These are phyloP conservation scores for Vigna nakashimae DNA, from an alignment of 306 rosid genomes.

Conservation along the genomic window DNA sequence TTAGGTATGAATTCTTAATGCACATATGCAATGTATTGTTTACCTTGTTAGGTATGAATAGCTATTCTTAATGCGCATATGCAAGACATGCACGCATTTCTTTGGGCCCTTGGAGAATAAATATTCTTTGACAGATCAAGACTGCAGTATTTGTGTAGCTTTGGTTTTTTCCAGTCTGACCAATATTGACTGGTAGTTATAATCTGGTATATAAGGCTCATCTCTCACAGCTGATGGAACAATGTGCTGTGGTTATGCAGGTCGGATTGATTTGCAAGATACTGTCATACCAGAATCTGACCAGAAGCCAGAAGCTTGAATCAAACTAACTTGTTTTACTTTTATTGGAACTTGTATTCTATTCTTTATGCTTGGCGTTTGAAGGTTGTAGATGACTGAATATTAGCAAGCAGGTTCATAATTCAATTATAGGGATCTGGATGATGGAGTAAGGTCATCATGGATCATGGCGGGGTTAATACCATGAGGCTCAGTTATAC, in stretches of 20 bases:
- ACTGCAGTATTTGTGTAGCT: slow-evolving; percentile 15
- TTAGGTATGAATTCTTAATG: slow-evolving; percentile 67
- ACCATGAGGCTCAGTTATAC: slow-evolving; percentile 7
- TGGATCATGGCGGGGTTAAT: slow-evolving; percentile 32
- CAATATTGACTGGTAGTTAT: slow-evolving; percentile 14
- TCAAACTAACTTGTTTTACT: slow-evolving; percentile 37
- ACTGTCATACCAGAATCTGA: slow-evolving; percentile 72
- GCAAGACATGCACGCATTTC: too few relatives aligned
- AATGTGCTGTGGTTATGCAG: slow-evolving; percentile 51
- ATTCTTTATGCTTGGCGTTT: slow-evolving; percentile 48
- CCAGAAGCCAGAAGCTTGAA: slow-evolving; percentile 68
- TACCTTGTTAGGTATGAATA: too few relatives aligned
- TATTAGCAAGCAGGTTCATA: slow-evolving; percentile 41
- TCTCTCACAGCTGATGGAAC: slow-evolving; percentile 13
- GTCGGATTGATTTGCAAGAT: slow-evolving; percentile 86
- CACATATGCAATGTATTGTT: slow-evolving; percentile 5
- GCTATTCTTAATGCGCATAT: too few relatives aligned
- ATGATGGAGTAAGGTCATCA: slow-evolving; percentile 40
- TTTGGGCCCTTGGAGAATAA: background rate
- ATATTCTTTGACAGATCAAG: slow-evolving; percentile 7
- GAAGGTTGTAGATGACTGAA: slow-evolving; percentile 43
- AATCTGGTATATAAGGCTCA: slow-evolving; percentile 27
- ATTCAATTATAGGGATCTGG: slow-evolving; percentile 33
- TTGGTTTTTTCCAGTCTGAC: slow-evolving; percentile 20
- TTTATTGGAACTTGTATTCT: slow-evolving; percentile 44